Evolutionary conservation across 495 filamentous ascomycete genomes (phyloP), one percentile per base, ranked within the genome.

Genomic region (Penicillium verhagenii): DNA sequence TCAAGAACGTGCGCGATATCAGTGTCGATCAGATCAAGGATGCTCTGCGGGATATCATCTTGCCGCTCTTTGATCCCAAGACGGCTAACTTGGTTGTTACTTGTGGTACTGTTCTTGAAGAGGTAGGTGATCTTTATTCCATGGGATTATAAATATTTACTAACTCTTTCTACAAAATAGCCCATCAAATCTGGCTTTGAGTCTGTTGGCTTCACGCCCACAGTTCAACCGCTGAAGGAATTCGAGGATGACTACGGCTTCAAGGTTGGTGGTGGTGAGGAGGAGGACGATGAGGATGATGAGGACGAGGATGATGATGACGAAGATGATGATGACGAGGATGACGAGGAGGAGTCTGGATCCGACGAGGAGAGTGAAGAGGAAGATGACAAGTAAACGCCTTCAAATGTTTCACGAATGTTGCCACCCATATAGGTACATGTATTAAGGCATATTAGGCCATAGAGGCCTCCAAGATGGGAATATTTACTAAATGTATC

Each of bases 221-320:
- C 87, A 51, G 78, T 91, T 23, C 85, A 88, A 61, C 65, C 82
- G n/a, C 76, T 97, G 42, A 83, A 86, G 50, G 81, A 85, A 51
- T 97, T 96, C 68, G 84, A 95, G 66, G 91, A 96, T 61, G 90
- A 91, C 68, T 98, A 98, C 70, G 94, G 93, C 5, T 69, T 97
- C 24, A 82, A 88, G 70, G 78, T 71, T 9, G 85, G 79, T n/a
- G 84, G 83, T 3, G 86, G 82, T 2, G 86, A 88, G 16, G 85
- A 81, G 0, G 82, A 87, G 4, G 84, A 85, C 0, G 83, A 85
- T 0, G 83, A 82, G 0, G 83, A 84, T 0, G 84, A 89, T 0
- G 84, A 85, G 0, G 84, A 84, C 0, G 79, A 80, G 0, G 83
- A 83, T 0, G 83, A 85, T 0, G 84, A 89, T 0, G 84, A 85